Conservation (phyloP, 768 basidiomycete species). For the Lepiota venenata region DNA sequence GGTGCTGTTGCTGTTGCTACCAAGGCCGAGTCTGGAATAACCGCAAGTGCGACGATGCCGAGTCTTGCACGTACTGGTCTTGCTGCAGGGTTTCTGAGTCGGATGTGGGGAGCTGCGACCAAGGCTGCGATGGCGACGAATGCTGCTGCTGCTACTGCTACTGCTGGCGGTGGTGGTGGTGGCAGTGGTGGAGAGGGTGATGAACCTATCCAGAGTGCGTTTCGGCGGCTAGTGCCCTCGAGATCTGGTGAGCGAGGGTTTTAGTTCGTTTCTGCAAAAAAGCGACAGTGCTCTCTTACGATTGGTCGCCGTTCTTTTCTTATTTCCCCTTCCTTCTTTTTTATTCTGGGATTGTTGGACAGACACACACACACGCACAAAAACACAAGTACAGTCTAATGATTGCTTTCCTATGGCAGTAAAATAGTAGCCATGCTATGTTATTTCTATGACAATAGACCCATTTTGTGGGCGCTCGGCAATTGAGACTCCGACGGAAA, state of each 20-base stretch:
- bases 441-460: neutral
- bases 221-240: slow-evolving; percentile 8
- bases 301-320: slow-evolving; percentile 6
- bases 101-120: slow-evolving; percentile 68
- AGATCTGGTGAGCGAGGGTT: slow-evolving; percentile 7
- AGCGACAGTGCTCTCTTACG: slow-evolving; percentile 3
- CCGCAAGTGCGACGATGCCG: slow-evolving; percentile 31
- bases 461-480: neutral
- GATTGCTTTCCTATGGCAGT: neutral
- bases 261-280: neutral
- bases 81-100: slow-evolving; percentile 56
- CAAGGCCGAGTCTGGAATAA: slow-evolving; percentile 20
- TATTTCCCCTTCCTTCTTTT: too few species aligned
- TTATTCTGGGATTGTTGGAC: too few species aligned
- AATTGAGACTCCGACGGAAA: slow-evolving; percentile 23
- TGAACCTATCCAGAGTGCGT: slow-evolving; percentile 1
- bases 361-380: too few species aligned
- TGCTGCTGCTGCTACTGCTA: too few species aligned
- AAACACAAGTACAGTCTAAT: slow-evolving; percentile 1
- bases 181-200: neutral
- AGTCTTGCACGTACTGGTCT: slow-evolving; percentile 24
- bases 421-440: neutral
- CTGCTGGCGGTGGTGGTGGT: neutral
- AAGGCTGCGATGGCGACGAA: slow-evolving; percentile 4
- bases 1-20: slow-evolving; percentile 17